Evolutionary conservation across 352 stramenopile genomes (phyloP).

Genomic region (Pythium aristosporum): DNA sequence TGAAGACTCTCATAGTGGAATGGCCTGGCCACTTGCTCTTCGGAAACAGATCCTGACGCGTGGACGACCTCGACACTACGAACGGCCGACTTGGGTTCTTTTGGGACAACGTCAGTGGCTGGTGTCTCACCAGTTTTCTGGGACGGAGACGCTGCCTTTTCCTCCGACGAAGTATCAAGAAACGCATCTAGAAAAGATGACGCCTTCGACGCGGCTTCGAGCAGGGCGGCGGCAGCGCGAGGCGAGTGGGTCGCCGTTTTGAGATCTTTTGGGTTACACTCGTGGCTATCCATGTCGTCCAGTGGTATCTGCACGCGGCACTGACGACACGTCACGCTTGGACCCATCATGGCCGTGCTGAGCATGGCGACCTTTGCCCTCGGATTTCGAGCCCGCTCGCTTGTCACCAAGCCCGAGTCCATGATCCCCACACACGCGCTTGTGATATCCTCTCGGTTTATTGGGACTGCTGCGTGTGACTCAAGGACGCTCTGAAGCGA

Average conservation of each 20-base stretch:
- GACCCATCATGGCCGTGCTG: slow-evolving; percentile 8
- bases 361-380: slow-evolving; percentile 15
- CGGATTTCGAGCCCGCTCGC: slow-evolving; percentile 29
- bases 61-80: slow-evolving; percentile 10
- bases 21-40: not conserved
- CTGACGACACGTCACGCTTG: slow-evolving; percentile 51
- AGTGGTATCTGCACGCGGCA: slow-evolving; percentile 50
- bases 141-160: not conserved
- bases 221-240: slow-evolving; percentile 3
- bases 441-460: not conserved
- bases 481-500: slow-evolving; percentile 12
- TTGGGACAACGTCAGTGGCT: not conserved
- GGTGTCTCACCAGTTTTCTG: slow-evolving; percentile 20
- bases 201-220: slow-evolving; percentile 15
- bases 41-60: not conserved
- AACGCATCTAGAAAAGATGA: slow-evolving; percentile 44
- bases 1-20: slow-evolving; percentile 21
- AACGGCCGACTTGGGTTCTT: not conserved
- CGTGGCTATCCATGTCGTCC: slow-evolving; percentile 65
- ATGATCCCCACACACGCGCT: slow-evolving; percentile 21
- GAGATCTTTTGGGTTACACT: slow-evolving; percentile 38
- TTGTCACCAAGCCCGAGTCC: slow-evolving; percentile 57
- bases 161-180: slow-evolving; percentile 24
- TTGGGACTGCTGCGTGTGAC: not conserved
- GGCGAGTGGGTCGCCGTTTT: slow-evolving; percentile 19